Evolutionary conservation across 169 alveolate genomes (phyloP), one percentile per base, ranked within the genome.

Genomic region (Eimeria praecox): DNA sequence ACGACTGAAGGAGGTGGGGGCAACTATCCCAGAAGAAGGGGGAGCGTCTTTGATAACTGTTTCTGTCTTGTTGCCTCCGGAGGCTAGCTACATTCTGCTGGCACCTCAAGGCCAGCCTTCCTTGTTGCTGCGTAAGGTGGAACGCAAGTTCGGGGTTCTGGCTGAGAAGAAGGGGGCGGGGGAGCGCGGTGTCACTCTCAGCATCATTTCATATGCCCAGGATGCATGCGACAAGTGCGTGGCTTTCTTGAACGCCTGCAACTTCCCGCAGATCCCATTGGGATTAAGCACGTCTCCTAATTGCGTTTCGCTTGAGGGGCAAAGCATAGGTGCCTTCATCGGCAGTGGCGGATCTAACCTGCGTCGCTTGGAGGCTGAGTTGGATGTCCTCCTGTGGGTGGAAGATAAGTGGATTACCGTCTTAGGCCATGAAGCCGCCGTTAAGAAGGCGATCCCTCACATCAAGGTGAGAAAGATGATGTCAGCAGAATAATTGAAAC

Each of bases 261-360:
- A 87, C 93, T 87, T 87, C 82, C 93, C 93, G 22, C 82, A 87
- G 10, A 56, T 87, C 5, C 93, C 93, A 2, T 42, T 38, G 24
- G 93, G 93, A 0, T 27, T 87, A 30, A 49, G 30, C 83, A 87
- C 93, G 12, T 33, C 93, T 16, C 93, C 93, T 22, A 87, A 87
- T 44, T 87, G 93, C 66, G 44, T 87, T 22, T 56, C 93, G 1
- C 93, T 87, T 8, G 87, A 54, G 78, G 96, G 94, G 30, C 87
- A 88, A 42, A 83, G 30, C 69, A 46, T 93, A 27, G 96, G 96
- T 6, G 90, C 94, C 77, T 73, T 93, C 89, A 93, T 93, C 52
- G 96, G 96, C 64, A 54, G 64, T 42, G 94, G 94, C 20, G 96
- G 96, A 2, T 38, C 90, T 40, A 93, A 93, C 90, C 94, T 93